A percentile compares a stretch with the other conserved stretches of the same genome.
These are phyloP conservation scores for Paecilomyces variotii DNA, from an alignment of 2,329 filamentous ascomycete genomes.

Conservation along the genomic window DNA sequence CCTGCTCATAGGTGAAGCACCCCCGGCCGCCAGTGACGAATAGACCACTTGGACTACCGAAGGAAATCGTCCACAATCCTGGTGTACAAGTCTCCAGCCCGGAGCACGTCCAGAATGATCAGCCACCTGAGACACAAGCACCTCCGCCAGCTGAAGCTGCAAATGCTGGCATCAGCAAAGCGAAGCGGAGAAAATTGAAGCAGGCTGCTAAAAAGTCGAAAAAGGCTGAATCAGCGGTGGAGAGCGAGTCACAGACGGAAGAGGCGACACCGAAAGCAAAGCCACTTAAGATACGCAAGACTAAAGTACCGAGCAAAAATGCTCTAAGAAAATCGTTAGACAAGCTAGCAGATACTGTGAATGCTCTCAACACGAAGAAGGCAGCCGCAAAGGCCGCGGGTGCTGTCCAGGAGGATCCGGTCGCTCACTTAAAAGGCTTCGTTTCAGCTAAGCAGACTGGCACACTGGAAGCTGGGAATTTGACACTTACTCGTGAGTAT, in stretches of 20 bases:
- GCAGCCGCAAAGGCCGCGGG: neutral
- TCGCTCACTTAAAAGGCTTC: neutral
- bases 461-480: conserved; percentile 4
- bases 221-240: neutral
- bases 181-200: conserved; percentile 3
- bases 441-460: conserved; percentile 7
- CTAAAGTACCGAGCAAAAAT: neutral
- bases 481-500: conserved; percentile 14
- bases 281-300: neutral
- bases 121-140: neutral
- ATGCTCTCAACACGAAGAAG: neutral
- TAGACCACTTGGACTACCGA: neutral
- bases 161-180: neutral
- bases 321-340: neutral
- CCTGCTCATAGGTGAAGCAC: neutral
- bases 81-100: neutral
- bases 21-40: neutral
- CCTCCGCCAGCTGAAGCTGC: neutral
- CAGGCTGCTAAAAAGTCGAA: neutral
- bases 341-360: neutral
- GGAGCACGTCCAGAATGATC: neutral
- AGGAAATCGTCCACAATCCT: neutral
- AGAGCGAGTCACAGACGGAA: neutral
- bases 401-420: neutral
- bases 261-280: neutral